Base-by-base conservation (phyloP, 305 asterid species). In the Petunia hybrid region DNA sequence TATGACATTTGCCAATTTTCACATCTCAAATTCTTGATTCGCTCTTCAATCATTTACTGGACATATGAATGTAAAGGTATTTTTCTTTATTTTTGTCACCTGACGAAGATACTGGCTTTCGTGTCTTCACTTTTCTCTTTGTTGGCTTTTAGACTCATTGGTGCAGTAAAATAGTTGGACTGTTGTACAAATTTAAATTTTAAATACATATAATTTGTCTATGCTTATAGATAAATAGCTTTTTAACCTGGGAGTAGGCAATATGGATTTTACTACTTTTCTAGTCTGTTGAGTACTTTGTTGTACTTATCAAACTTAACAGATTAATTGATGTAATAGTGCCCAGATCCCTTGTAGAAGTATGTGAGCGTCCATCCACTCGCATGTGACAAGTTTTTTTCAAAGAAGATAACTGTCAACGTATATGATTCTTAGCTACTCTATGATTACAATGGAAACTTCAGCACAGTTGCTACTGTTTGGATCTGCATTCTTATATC, bases 11-110 rank as follows among this genome's bases (percentile, higher is more conserved):
- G 89, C 93, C 99, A 8, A 86, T 86, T 89, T 89, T 92, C 84
- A 66, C 91, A 16, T 89, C 97, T 12, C 87, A 92, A 83, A 92
- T 92, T 85, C 89, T 94, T 81, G 98, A 96, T 87, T 85, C 85
- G 75, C 99, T 80, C 83, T 92, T 87, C 99, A 94, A 86, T 89
- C 99, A 35, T 97, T 89, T 88, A 97, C 99, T 1, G 99, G 99
- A 83, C 99, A 97, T 81, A 86, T 90, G 78, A 97, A 97, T 89
- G 90, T 94, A 31, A 97, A 93, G 98, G 99, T 94, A 91, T 76
- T 56, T 60, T 65, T 61, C 45, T 35, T 61, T 53, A 42, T 51
- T 39, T 4, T 8, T 48, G 48, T 62, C 31, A 22, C 31, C 31
- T 22, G 31, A 22, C 31, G 51, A 51, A 13, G 38, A 36, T 45